These are phyloP conservation scores for Protomyces gravidus DNA, from an alignment of 1,139 yeast species.

Conservation along the genomic window DNA sequence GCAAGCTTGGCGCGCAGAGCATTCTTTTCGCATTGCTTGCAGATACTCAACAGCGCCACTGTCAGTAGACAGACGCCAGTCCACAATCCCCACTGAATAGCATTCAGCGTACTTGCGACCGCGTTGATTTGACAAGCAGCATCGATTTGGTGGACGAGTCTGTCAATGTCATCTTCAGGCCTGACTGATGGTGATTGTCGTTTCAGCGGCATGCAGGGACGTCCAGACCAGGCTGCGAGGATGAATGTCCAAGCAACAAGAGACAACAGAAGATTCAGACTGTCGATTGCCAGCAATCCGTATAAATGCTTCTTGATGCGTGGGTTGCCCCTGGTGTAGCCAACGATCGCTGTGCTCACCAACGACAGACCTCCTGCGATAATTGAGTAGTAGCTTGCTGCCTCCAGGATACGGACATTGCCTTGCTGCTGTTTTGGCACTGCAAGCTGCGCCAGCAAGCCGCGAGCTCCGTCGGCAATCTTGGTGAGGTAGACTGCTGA, in stretches of 20 bases:
- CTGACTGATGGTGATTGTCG: no score
- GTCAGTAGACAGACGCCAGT: neutral
- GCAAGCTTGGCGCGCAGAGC: neutral
- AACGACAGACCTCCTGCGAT: neutral
- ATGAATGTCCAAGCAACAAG: neutral
- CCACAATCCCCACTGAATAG: neutral
- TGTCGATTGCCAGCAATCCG: neutral
- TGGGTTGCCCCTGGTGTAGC: neutral
- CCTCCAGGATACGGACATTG: neutral
- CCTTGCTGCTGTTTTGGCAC: neutral
- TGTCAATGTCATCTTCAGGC: neutral
- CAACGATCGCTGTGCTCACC: neutral
- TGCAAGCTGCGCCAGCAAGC: neutral
- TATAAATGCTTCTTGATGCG: neutral
- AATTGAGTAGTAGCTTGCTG: neutral
- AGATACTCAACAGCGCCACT: neutral
- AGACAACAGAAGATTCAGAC: neutral
- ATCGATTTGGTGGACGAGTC: neutral
- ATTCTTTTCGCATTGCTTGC: slow-evolving; percentile 1
- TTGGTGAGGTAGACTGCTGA: neutral
- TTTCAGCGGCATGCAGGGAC: neutral
- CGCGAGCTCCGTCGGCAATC: neutral
- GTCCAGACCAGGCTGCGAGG: neutral
- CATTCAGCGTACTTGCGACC: neutral
- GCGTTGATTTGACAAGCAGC: neutral